These are phyloP conservation scores for Andrographis paniculata DNA, from an alignment of 305 asterid genomes.

Conservation along the genomic window DNA sequence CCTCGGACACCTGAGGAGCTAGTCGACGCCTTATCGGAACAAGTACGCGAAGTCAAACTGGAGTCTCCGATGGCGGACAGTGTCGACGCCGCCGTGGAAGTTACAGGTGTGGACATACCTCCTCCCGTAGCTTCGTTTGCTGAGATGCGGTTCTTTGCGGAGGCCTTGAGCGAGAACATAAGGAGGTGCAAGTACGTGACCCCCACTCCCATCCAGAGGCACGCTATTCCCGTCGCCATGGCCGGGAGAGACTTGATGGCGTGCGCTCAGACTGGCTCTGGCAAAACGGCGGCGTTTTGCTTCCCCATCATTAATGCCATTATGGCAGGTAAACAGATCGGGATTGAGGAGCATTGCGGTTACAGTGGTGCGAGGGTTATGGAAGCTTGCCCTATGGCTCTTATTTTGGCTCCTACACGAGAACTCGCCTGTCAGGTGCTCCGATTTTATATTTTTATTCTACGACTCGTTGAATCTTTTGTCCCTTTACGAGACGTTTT, in stretches of 20 bases:
- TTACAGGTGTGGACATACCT: not conserved
- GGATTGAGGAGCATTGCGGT: not conserved
- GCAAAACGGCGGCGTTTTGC: conserved; percentile 85
- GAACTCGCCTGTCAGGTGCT: conserved; percentile 70
- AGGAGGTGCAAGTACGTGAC: conserved; percentile 48
- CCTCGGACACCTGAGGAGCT: too few relatives aligned
- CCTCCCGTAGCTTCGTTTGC: not conserved
- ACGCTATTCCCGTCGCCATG: conserved; percentile 64
- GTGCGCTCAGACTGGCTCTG: conserved; percentile 83
- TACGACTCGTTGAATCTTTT: not conserved
- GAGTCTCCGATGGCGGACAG: too few relatives aligned
- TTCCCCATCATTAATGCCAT: conserved; percentile 57
- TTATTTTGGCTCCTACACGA: conserved; percentile 70
- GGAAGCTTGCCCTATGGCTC: conserved; percentile 41
- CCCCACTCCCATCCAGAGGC: conserved; percentile 71
- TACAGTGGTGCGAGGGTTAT: not conserved
- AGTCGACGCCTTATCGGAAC: too few relatives aligned
- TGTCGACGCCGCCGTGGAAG: not conserved
- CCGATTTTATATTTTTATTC: not conserved
- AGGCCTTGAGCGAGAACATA: conserved; percentile 37
- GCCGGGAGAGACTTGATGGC: conserved; percentile 78
- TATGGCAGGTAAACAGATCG: conserved; percentile 11
- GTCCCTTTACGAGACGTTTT: too few relatives aligned
- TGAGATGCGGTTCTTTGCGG: not conserved
- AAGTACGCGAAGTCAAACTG: too few relatives aligned